Evolutionary conservation across 176 grass and related monocot genomes (phyloP).

Genomic region (Aegilops tauschii): DNA sequence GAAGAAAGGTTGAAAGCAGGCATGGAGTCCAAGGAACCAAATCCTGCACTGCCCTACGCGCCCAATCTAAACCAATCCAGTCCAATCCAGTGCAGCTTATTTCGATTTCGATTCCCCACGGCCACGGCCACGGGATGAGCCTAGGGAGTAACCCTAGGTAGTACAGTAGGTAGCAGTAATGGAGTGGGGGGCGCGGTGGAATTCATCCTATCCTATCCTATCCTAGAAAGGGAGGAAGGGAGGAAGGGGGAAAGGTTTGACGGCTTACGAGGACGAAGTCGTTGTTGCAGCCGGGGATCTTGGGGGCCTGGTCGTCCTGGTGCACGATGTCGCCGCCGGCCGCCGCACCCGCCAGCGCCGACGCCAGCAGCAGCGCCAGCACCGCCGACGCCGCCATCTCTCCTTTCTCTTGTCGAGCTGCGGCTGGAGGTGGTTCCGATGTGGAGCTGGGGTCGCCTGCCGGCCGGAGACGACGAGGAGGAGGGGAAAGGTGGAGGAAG

Average conservation of each 20-base stretch:
- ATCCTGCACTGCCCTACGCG: too few relatives aligned
- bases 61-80: background rate
- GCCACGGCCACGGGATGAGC: background rate
- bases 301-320: constrained; percentile 75
- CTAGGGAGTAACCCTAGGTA: background rate
- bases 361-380: constrained; percentile 29
- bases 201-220: too few relatives aligned
- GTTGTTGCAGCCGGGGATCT: constrained; percentile 87
- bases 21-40: too few relatives aligned
- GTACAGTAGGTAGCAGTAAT: too few relatives aligned
- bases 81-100: background rate
- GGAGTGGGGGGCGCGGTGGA: too few relatives aligned
- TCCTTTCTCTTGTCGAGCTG: background rate
- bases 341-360: constrained; percentile 41
- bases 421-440: background rate
- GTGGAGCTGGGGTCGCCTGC: background rate
- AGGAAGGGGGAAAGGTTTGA: too few relatives aligned
- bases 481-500: background rate
- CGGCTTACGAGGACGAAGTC: constrained; percentile 71
- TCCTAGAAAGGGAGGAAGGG: too few relatives aligned
- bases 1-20: background rate
- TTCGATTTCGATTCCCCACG: background rate
- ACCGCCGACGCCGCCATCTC: background rate
- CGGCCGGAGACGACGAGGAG: background rate
- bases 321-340: constrained; percentile 78